Conservation (phyloP, 495 filamentous ascomycete species). For the Annulohypoxylon nitens region DNA sequence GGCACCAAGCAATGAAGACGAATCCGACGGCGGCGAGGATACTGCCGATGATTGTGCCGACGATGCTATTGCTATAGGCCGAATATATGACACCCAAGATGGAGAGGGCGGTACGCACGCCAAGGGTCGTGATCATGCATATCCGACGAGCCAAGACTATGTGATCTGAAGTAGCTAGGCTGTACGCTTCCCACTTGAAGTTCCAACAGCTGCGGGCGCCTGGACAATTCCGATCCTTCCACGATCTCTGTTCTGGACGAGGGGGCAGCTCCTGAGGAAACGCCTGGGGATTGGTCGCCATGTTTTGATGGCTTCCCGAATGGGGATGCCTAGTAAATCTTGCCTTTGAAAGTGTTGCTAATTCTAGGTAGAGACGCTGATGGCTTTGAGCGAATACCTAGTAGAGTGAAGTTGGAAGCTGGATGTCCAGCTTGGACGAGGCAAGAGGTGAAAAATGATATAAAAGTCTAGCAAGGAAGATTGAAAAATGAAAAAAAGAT, state of each 20-base stretch:
- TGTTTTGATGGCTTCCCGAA: neutral
- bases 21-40: constrained; percentile 37
- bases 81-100: constrained; percentile 20
- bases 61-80: constrained; percentile 25
- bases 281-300: neutral
- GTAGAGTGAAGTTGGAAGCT: neutral
- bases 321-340: no score
- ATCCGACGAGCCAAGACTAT: constrained; percentile 27
- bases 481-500: neutral
- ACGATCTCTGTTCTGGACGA: constrained; percentile 26
- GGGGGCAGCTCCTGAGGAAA: constrained; percentile 37
- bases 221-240: constrained; percentile 35
- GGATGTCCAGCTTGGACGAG: neutral
- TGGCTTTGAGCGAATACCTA: no score
- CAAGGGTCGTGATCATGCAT: constrained; percentile 36
- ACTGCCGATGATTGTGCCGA: constrained; percentile 27
- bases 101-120: constrained; percentile 28
- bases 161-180: constrained; percentile 19
- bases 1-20: constrained; percentile 43
- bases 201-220: constrained; percentile 34
- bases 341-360: no score
- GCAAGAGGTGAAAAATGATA: neutral
- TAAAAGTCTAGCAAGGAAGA: no score
- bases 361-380: no score
- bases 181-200: constrained; percentile 44